Conservation (phyloP, 2,329 filamentous ascomycete genomes). For the Aureobasidium subglaciale region DNA sequence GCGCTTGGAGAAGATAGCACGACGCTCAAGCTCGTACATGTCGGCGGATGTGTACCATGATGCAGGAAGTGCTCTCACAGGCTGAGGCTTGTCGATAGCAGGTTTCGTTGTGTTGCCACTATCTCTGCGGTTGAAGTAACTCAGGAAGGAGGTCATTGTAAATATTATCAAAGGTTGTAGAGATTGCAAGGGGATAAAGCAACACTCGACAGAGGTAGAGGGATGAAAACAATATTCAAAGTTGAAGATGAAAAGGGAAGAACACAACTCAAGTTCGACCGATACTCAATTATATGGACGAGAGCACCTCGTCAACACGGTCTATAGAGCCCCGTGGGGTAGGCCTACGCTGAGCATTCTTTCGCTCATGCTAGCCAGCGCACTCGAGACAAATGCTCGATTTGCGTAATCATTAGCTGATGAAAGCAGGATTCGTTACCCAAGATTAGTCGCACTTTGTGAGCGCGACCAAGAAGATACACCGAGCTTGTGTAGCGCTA, state of each 20-base stretch:
- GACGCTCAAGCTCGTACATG: slow-evolving; percentile 40
- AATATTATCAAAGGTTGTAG: background rate
- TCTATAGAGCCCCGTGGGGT: slow-evolving; percentile 7
- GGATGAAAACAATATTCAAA: background rate
- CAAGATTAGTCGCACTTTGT: slow-evolving; percentile 11
- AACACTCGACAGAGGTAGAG: background rate
- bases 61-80: slow-evolving; percentile 31
- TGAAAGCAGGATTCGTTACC: slow-evolving; percentile 1
- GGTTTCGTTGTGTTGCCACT: slow-evolving; percentile 12
- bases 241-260: background rate
- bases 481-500: slow-evolving; percentile 1
- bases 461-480: background rate
- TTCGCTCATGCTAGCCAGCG: background rate
- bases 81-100: background rate
- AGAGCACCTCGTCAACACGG: background rate
- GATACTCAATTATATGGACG: slow-evolving; percentile 1
- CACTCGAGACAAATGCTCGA: slow-evolving; percentile 5
- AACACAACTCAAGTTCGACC: background rate
- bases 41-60: slow-evolving; percentile 40
- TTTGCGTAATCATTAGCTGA: slow-evolving; percentile 12
- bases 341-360: background rate
- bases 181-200: background rate
- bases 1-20: slow-evolving; percentile 45
- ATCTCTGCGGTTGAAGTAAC: slow-evolving; percentile 15
- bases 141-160: slow-evolving; percentile 13